Percentiles rank a stretch among this genome's conserved stretches.
Evolutionary conservation across 805 yeast genomes (phyloP).

Genomic region (Cyberlindnera euphorbiae): DNA sequence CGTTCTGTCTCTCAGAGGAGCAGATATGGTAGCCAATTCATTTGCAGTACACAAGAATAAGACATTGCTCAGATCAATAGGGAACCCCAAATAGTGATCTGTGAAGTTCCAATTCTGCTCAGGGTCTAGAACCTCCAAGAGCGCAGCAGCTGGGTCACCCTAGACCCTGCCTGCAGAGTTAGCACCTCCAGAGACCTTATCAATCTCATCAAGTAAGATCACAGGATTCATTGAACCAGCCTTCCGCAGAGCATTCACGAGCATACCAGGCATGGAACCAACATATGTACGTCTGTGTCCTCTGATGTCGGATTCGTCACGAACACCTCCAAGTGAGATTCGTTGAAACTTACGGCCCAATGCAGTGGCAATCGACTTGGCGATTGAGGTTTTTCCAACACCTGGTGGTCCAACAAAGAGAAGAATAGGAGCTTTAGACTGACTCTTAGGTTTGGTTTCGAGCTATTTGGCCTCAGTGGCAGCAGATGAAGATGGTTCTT

Average conservation of each 20-base stretch:
- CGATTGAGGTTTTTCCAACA: slow-evolving; percentile 85
- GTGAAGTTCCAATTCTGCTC: slow-evolving; percentile 75
- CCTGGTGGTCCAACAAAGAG: slow-evolving; percentile 92
- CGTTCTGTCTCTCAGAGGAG: slow-evolving; percentile 79
- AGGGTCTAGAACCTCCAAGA: slow-evolving; percentile 84
- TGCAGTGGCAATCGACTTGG: slow-evolving; percentile 73
- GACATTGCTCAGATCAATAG: slow-evolving; percentile 76
- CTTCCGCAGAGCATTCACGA: slow-evolving; percentile 71
- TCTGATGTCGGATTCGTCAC: slow-evolving; percentile 83
- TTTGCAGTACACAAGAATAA: slow-evolving; percentile 85
- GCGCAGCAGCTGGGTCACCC: slow-evolving; percentile 90
- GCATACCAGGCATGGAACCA: slow-evolving; percentile 86
- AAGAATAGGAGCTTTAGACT: slow-evolving; percentile 61
- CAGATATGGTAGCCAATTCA: slow-evolving; percentile 62
- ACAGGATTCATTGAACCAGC: slow-evolving; percentile 79
- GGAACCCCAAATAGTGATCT: slow-evolving; percentile 84
- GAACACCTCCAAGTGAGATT: slow-evolving; percentile 80
- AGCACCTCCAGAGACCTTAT: slow-evolving; percentile 61
- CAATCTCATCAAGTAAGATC: slow-evolving; percentile 79
- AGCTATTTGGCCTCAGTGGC: too few relatives aligned
- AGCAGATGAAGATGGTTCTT: too few relatives aligned
- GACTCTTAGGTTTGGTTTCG: slow-evolving; percentile 1
- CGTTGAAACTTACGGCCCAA: slow-evolving; percentile 73
- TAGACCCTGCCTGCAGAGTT: slow-evolving; percentile 41
- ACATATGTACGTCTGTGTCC: slow-evolving; percentile 91